These are phyloP conservation scores for Tympanopsis confertula DNA, from an alignment of 2,329 filamentous ascomycete genomes.

Conservation along the genomic window DNA sequence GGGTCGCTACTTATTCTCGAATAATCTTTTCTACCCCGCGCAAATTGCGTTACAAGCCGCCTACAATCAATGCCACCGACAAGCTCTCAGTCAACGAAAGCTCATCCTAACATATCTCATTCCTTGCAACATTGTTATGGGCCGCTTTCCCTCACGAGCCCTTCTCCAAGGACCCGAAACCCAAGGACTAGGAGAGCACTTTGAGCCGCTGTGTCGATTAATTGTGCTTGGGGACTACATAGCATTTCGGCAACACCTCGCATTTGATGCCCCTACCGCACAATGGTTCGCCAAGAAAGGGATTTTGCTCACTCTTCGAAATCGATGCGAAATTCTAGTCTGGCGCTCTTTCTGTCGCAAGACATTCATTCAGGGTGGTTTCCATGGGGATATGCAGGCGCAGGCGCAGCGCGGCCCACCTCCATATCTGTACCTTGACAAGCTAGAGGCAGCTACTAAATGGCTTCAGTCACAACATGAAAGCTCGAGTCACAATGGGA, in stretches of 20 bases:
- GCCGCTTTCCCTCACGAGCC: neutral
- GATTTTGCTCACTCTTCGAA: neutral
- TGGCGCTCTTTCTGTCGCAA: neutral
- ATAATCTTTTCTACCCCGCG: neutral
- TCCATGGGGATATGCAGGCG: neutral
- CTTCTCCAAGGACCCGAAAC: neutral
- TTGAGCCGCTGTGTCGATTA: neutral
- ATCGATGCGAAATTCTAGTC: slow-evolving; percentile 1
- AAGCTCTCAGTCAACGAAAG: neutral
- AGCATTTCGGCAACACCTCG: neutral
- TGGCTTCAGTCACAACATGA: neutral
- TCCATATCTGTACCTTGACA: neutral
- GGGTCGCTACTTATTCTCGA: neutral
- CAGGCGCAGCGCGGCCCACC: neutral
- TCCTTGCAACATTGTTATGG: slow-evolving; percentile 1
- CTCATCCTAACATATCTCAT: neutral
- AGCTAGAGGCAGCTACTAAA: neutral
- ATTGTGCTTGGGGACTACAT: neutral
- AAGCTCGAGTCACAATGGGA: neutral
- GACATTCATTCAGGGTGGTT: neutral
- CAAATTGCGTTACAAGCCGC: slow-evolving; percentile 1
- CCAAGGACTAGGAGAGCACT: neutral
- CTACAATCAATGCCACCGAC: neutral
- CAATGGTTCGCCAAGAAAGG: neutral
- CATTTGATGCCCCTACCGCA: neutral